Evolutionary conservation across 75 land plant species (phyloP), one percentile per base, ranked within the genome.

Genomic region (Picea sitchensis): DNA sequence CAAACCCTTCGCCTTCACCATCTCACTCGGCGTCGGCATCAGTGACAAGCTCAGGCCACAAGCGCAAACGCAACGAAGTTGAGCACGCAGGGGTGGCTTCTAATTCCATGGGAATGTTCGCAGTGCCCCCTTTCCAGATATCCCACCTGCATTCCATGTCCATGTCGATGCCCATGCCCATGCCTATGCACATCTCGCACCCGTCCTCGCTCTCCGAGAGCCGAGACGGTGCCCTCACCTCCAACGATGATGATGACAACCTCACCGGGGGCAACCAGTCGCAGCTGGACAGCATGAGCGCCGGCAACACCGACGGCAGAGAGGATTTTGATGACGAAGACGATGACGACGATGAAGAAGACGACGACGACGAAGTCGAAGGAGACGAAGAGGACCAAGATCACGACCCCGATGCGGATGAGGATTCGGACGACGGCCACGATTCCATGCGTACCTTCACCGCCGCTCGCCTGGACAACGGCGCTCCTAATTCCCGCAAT

Each of bases 21-120:
- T 93, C 98, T 14, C 93, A 88, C 78, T 92, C 98, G 14, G 88
- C 88, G 31, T 93, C 95, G 31, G 84, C 84, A 77, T 93, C 98
- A 58, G 87, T 83, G 78, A 78, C 86, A 21, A 90, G 90, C 54
- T 87, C 94, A 59, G 78, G 83, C 85, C 88, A 86, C 87, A 93
- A 93, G 77, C 92, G 96, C 75, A 92, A 90, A 83, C 86, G 87
- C 61, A 61, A 62, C 58, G 62, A 73, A 23, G 59, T 79, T 63
- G 31, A 73, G 69, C 80, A 34, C 67, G 77, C 54, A 62, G 80
- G 64, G 36, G 71, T 36, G 8, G 8, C 20, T 31, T 56, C 79
- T 65, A 34, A 73, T 21, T 81, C 82, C 14, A 36, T 3, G 36
- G 31, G 47, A 56, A 78, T n/a, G 38, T 26, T 65, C 38, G 26